phyloP scores from a whole-genome alignment of 345 rosid genomes.

The Eucalyptus marginata region DNA sequence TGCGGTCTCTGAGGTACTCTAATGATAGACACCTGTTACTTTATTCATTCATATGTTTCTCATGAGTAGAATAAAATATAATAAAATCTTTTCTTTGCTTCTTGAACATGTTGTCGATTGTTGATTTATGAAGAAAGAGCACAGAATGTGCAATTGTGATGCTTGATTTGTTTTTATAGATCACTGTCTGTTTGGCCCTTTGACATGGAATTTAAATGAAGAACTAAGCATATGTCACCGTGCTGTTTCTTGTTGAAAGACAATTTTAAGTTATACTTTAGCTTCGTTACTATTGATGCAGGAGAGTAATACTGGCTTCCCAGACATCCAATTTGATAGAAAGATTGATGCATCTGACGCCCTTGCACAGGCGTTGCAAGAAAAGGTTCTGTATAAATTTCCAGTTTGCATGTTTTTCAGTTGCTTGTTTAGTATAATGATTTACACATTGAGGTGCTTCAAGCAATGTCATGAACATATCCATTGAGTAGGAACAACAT shows the following conservation, averaged over 20 bases:
- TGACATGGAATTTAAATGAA: neutral
- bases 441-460: neutral
- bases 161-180: neutral
- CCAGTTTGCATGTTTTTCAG: neutral
- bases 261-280: neutral
- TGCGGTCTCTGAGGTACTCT: conserved; percentile 25
- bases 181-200: neutral
- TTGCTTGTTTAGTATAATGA: neutral
- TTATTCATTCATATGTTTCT: neutral
- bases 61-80: neutral
- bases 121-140: neutral
- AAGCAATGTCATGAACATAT: neutral
- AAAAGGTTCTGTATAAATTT: conserved; percentile 45
- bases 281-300: conserved; percentile 12
- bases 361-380: conserved; percentile 74
- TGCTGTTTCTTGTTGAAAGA: neutral
- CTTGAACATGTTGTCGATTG: neutral
- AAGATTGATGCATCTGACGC: conserved; percentile 33
- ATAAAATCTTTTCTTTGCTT: neutral
- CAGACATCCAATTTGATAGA: conserved; percentile 5
- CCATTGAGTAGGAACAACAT: neutral
- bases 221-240: neutral
- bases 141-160: neutral
- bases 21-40: neutral
- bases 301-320: conserved; percentile 14